Evolutionary conservation across 345 rosid genomes (phyloP).

Genomic region (Gossypium anomalum): DNA sequence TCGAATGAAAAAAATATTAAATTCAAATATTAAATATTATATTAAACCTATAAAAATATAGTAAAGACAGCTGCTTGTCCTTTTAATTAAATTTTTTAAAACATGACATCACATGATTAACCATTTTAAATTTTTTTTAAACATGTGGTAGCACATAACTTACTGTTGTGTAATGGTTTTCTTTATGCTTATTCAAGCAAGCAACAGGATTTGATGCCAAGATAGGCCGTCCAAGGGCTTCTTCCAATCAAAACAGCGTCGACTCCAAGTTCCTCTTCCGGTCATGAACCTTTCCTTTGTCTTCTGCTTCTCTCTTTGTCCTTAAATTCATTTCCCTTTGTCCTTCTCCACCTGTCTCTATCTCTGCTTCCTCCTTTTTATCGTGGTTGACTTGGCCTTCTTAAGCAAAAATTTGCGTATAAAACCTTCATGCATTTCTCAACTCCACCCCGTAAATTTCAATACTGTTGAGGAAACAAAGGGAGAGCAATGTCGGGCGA

Average conservation of each 20-base stretch:
- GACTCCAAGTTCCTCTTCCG: not conserved
- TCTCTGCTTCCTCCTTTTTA: not conserved
- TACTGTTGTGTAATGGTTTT: no score
- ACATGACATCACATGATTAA: no score
- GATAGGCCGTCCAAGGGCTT: not conserved
- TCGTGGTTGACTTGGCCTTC: not conserved
- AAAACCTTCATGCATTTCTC: not conserved
- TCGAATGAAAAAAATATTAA: no score
- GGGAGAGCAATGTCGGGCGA: slow-evolving; percentile 49
- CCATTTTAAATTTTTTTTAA: no score
- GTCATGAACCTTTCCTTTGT: not conserved
- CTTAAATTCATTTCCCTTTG: not conserved
- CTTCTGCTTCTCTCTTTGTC: not conserved
- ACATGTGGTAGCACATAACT: no score
- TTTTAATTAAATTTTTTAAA: no score
- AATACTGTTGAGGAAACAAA: not conserved
- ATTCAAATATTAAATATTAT: no score
- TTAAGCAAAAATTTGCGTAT: not conserved
- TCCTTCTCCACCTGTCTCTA: not conserved
- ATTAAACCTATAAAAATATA: no score
- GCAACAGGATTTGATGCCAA: not conserved
- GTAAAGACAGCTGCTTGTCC: no score
- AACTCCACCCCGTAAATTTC: not conserved
- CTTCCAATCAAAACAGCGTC: not conserved
- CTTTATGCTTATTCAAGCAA: not conserved